Conservation (phyloP, 768 basidiomycete genomes). For the Leccinellum luteum region DNA sequence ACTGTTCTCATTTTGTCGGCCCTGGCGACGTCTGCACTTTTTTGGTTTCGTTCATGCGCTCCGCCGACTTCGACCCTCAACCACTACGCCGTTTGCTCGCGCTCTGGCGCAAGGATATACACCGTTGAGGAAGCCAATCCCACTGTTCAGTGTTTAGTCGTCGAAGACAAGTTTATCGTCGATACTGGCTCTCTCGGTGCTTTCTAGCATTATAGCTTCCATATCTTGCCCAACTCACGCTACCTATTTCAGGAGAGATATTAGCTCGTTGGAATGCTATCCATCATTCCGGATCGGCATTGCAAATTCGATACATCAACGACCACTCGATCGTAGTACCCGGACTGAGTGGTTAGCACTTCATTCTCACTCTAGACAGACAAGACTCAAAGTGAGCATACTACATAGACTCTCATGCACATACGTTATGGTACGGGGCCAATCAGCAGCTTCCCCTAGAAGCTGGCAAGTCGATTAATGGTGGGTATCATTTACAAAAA, state of each 20-base stretch:
- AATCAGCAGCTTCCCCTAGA: conserved; percentile 61
- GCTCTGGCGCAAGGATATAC: conserved; percentile 50
- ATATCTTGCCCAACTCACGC: conserved; percentile 1
- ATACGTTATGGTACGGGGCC: conserved; percentile 77
- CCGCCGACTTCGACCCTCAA: conserved; percentile 14
- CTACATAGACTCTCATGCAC: conserved; percentile 75
- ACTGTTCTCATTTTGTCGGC: conserved; percentile 3
- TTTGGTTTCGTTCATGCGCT: conserved; percentile 7
- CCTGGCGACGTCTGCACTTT: conserved; percentile 5
- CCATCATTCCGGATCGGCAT: conserved; percentile 20
- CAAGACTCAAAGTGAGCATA: neutral
- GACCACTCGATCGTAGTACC: conserved; percentile 65
- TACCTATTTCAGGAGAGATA: conserved; percentile 37
- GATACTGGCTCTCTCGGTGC: conserved; percentile 57
- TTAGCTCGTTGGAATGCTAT: conserved; percentile 37
- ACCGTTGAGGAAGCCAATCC: conserved; percentile 59
- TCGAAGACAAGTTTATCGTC: conserved; percentile 48
- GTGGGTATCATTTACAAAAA: conserved; percentile 29
- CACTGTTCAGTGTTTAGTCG: conserved; percentile 61
- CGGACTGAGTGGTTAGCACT: conserved; percentile 61
- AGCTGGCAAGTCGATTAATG: conserved; percentile 56
- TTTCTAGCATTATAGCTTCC: conserved; percentile 17
- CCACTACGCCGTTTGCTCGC: conserved; percentile 66
- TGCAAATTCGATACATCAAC: conserved; percentile 48
- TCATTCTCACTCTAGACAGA: neutral